phyloP scores from a whole-genome alignment of 2,329 filamentous ascomycete species.

The Apiospora malaysiana region DNA sequence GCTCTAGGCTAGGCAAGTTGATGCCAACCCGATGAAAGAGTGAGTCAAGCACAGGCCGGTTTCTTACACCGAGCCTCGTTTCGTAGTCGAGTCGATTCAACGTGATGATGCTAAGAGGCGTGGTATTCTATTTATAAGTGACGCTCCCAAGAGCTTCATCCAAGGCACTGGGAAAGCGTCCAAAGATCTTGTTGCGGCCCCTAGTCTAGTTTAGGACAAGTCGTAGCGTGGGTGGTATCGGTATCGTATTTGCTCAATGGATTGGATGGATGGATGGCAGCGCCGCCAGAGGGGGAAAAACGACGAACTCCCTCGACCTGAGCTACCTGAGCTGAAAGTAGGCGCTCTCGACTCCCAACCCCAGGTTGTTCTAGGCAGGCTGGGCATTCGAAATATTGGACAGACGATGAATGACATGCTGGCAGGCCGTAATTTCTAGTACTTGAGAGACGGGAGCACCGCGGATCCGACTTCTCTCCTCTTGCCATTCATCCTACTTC shows the following conservation, averaged over 20 bases:
- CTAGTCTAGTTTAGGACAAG: too few relatives aligned
- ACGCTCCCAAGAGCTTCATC: neutral
- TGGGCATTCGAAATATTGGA: neutral
- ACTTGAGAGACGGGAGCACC: neutral
- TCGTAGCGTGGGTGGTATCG: too few relatives aligned
- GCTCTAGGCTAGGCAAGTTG: neutral
- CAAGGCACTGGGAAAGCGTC: neutral
- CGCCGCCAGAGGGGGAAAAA: neutral
- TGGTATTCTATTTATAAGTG: conserved; percentile 4
- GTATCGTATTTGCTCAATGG: neutral
- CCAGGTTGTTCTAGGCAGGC: conserved; percentile 3
- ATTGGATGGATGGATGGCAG: neutral
- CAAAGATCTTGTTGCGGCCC: neutral
- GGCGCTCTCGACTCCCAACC: neutral
- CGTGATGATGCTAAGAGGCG: neutral
- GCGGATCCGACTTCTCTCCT: neutral
- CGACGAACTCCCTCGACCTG: too few relatives aligned
- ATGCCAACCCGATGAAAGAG: neutral
- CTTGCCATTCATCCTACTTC: neutral
- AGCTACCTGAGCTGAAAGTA: too few relatives aligned
- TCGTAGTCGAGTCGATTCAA: neutral
- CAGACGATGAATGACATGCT: neutral
- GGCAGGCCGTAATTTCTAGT: neutral
- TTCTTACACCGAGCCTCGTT: neutral
- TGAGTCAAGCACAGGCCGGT: neutral